These are phyloP conservation scores for Sedum album DNA, from an alignment of 164 flowering plant species.

Conservation along the genomic window DNA sequence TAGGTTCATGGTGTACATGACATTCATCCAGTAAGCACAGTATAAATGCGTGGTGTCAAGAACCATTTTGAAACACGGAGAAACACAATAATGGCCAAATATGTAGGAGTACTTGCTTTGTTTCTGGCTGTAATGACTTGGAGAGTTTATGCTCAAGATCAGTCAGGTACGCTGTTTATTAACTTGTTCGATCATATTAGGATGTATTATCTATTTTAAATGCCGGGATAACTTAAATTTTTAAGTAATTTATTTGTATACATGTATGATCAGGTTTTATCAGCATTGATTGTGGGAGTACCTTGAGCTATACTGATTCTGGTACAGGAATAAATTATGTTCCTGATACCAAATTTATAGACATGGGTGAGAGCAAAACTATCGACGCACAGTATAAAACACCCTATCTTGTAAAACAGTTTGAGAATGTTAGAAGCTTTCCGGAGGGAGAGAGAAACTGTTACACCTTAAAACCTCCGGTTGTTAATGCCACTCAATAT, in stretches of 20 bases:
- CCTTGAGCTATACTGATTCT: constrained; percentile 8
- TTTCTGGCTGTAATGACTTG: background rate
- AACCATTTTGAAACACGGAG: background rate
- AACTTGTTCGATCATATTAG: background rate
- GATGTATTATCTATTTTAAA: no score
- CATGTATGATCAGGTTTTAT: constrained; percentile 1
- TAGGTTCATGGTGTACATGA: background rate
- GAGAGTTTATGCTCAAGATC: background rate
- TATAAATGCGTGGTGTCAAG: background rate
- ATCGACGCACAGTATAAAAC: background rate
- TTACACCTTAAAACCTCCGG: constrained; percentile 12
- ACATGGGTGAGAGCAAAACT: constrained; percentile 12
- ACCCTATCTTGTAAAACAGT: background rate
- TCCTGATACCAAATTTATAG: constrained; percentile 16
- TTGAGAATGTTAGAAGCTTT: constrained; percentile 16
- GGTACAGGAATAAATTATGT: constrained; percentile 10
- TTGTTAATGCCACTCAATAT: constrained; percentile 6
- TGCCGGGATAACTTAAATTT: no score
- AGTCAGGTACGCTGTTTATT: background rate
- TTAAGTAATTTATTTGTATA: no score
- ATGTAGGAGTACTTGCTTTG: background rate
- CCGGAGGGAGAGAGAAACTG: constrained; percentile 18
- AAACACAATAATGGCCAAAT: background rate
- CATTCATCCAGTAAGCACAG: background rate
- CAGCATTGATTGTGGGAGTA: constrained; percentile 26